Percentiles rank a stretch among this genome's conserved stretches.
Evolutionary conservation across 257 asterid species (phyloP).

Genomic region (Primulina huaijiensis): DNA sequence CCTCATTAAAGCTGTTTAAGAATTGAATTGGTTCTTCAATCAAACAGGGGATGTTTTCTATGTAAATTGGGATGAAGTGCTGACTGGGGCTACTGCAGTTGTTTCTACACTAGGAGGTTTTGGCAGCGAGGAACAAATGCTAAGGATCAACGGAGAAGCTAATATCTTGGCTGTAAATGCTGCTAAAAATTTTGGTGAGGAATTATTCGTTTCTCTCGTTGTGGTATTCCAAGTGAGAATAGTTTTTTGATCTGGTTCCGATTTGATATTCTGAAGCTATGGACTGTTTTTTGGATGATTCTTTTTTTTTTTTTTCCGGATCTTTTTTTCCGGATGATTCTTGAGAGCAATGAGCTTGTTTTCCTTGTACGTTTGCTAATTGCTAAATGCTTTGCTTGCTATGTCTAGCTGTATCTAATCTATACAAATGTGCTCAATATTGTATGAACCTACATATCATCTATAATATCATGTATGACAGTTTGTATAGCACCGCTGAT

Average conservation of each 20-base stretch:
- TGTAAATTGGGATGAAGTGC: slow-evolving; percentile 90
- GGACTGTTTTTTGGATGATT: slow-evolving; percentile 2
- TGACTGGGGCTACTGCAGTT: slow-evolving; percentile 82
- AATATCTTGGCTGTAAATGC: slow-evolving; percentile 88
- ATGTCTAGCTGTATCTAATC: slow-evolving; percentile 9
- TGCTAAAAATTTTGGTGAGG: slow-evolving; percentile 85
- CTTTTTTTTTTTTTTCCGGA: background rate
- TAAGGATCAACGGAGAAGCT: slow-evolving; percentile 96
- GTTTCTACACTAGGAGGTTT: slow-evolving; percentile 96
- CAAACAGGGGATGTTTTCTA: slow-evolving; percentile 89
- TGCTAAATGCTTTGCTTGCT: background rate
- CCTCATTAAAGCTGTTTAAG: background rate
- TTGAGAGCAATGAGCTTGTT: background rate
- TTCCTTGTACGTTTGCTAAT: background rate
- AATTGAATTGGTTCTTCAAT: slow-evolving; percentile 22
- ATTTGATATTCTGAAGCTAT: slow-evolving; percentile 1
- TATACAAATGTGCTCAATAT: background rate
- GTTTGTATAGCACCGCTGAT: background rate
- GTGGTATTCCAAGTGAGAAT: slow-evolving; percentile 10
- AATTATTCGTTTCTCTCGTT: slow-evolving; percentile 17
- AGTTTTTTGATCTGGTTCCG: background rate
- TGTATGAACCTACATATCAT: background rate
- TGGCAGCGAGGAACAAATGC: slow-evolving; percentile 96
- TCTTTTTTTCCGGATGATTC: background rate
- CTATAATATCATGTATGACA: background rate